phyloP scores from a whole-genome alignment of 2,329 filamentous ascomycete genomes.

The Orbilia javanica region DNA sequence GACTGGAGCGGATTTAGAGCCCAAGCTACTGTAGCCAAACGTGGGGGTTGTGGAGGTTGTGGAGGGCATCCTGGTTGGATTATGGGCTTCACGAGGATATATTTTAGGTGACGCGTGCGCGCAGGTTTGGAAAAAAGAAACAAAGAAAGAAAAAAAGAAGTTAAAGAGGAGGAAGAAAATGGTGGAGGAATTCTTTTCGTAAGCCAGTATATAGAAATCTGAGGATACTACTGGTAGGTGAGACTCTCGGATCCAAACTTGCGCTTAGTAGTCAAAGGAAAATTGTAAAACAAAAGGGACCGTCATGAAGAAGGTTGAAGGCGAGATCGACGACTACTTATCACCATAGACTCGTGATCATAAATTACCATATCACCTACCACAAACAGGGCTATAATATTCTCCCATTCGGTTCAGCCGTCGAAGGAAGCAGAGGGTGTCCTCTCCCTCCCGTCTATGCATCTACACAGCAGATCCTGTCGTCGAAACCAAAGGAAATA shows the following conservation, averaged over 20 bases:
- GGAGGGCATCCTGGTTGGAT: background rate
- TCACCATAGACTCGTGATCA: conserved; percentile 1
- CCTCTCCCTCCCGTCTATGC: background rate
- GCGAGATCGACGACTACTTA: conserved; percentile 10
- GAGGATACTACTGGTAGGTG: background rate
- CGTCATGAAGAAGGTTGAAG: background rate
- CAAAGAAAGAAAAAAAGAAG: background rate
- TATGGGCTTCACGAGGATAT: background rate
- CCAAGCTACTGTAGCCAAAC: background rate
- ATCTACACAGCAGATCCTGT: conserved; percentile 2
- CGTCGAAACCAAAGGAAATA: conserved; percentile 8
- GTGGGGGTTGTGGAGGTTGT: background rate
- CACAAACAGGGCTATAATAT: background rate
- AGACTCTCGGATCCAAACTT: background rate
- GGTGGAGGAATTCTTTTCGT: too few relatives aligned
- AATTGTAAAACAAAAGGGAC: background rate
- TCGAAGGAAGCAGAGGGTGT: background rate
- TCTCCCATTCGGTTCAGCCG: background rate
- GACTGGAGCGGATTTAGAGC: background rate
- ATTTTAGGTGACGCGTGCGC: background rate
- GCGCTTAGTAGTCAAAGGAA: background rate
- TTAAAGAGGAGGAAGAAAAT: background rate
- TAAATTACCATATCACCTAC: background rate
- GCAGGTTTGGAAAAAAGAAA: background rate
- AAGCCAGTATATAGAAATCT: background rate